Conservation (phyloP, 495 filamentous ascomycete species). For the Neurospora intermedia region DNA sequence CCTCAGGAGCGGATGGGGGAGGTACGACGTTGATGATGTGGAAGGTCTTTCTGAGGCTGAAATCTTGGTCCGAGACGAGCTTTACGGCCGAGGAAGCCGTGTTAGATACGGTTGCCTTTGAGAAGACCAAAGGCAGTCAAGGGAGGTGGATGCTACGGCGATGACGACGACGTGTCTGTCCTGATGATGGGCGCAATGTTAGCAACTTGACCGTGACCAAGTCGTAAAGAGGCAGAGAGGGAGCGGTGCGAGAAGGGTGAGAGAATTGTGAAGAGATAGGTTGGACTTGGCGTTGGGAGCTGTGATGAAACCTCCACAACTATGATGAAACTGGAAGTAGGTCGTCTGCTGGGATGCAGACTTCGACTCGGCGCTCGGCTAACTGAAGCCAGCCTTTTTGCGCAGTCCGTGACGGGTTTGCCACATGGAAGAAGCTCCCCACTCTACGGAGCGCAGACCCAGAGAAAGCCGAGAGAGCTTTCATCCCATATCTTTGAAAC, state of each 20-base stretch:
- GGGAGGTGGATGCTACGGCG: background rate
- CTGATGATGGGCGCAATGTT: background rate
- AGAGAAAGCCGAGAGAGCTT: background rate
- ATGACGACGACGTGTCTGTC: background rate
- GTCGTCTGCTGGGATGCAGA: background rate
- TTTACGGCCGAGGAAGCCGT: slow-evolving; percentile 63
- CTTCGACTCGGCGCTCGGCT: background rate
- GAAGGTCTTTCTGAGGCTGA: slow-evolving; percentile 46
- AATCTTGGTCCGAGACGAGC: slow-evolving; percentile 71
- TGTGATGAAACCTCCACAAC: background rate
- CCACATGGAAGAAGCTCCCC: background rate
- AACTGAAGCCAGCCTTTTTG: background rate
- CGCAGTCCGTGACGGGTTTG: background rate
- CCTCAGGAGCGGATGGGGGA: slow-evolving; percentile 39
- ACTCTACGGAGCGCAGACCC: background rate
- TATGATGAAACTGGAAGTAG: background rate
- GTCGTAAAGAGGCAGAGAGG: background rate
- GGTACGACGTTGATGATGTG: slow-evolving; percentile 53
- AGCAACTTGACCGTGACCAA: background rate
- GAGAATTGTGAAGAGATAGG: background rate
- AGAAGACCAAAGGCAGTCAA: slow-evolving; percentile 54
- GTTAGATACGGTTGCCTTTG: slow-evolving; percentile 53
- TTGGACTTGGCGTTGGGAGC: background rate
- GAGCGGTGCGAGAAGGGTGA: background rate
- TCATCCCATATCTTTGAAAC: background rate